phyloP scores from a whole-genome alignment of 208 protist species.

The Acanthamoeba sp. region DNA sequence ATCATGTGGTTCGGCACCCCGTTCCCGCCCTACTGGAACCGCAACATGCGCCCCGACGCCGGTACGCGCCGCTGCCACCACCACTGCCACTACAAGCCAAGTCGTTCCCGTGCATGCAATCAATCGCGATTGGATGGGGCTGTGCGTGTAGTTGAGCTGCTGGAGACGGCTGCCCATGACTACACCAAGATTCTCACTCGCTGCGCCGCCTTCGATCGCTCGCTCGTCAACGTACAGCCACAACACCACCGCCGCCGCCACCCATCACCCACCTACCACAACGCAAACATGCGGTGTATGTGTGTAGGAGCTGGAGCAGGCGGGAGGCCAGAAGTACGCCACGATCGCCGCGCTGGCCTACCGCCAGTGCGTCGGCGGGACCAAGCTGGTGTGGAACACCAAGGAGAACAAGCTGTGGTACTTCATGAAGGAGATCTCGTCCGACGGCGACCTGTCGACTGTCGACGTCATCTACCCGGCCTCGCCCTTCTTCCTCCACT shows the following conservation, averaged over 20 bases:
- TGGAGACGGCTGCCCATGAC: background rate
- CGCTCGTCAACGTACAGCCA: background rate
- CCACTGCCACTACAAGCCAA: too few species aligned
- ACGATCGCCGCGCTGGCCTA: conserved; percentile 73
- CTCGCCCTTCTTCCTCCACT: conserved; percentile 78
- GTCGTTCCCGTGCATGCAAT: too few species aligned
- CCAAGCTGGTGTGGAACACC: conserved; percentile 65
- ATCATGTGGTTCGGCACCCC: conserved; percentile 78
- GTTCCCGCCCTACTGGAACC: conserved; percentile 77
- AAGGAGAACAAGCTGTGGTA: conserved; percentile 43
- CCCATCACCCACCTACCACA: background rate
- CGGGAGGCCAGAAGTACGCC: conserved; percentile 50
- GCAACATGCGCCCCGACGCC: background rate
- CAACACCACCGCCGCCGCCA: background rate
- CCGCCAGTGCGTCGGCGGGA: conserved; percentile 78
- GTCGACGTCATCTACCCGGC: conserved; percentile 81
- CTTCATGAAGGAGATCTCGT: conserved; percentile 84
- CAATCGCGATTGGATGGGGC: background rate
- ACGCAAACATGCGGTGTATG: background rate
- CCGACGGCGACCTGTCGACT: conserved; percentile 79
- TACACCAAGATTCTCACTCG: background rate
- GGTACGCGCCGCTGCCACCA: too few species aligned
- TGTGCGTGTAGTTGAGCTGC: background rate
- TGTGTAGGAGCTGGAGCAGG: conserved; percentile 23
- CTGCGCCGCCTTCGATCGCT: conserved; percentile 5